These are phyloP conservation scores for Phytophthora kernoviae DNA, from an alignment of 352 stramenopile genomes.

Conservation along the genomic window DNA sequence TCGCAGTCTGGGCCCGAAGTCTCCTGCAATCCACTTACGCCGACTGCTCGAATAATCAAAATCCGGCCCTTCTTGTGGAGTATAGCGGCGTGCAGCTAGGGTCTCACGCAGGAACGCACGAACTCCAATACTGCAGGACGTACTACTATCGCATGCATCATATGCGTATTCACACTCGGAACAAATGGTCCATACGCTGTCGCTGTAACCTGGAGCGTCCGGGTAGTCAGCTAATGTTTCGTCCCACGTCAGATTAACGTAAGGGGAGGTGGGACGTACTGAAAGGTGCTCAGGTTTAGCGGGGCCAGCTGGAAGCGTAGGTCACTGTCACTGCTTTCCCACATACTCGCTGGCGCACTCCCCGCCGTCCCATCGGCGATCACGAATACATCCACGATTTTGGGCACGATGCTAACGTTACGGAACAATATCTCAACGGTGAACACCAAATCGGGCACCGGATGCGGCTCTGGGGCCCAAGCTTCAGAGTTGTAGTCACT, in stretches of 20 bases:
- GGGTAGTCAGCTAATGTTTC: slow-evolving; percentile 21
- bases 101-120: slow-evolving; percentile 30
- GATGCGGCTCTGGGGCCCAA: slow-evolving; percentile 12
- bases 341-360: slow-evolving; percentile 7
- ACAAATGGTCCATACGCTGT: slow-evolving; percentile 21
- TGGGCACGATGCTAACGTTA: slow-evolving; percentile 39
- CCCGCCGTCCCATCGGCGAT: slow-evolving; percentile 5
- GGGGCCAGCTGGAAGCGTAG: slow-evolving; percentile 23
- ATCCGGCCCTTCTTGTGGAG: slow-evolving; percentile 1
- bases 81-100: slow-evolving; percentile 18
- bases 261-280: slow-evolving; percentile 42
- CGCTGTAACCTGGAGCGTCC: slow-evolving; percentile 2
- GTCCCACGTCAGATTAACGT: slow-evolving; percentile 41
- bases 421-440: slow-evolving; percentile 37
- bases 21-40: slow-evolving; percentile 3
- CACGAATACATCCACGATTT: slow-evolving; percentile 12
- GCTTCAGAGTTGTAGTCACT: slow-evolving; percentile 6
- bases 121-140: slow-evolving; percentile 46
- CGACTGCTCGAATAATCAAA: neutral
- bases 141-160: slow-evolving; percentile 30
- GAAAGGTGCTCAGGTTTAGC: slow-evolving; percentile 43
- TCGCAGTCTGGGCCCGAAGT: slow-evolving; percentile 17
- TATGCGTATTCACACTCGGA: slow-evolving; percentile 17
- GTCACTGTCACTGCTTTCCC: slow-evolving; percentile 6
- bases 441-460: slow-evolving; percentile 30